phyloP scores from a whole-genome alignment of 306 rosid genomes.

The Hippophae gyantsensis region DNA sequence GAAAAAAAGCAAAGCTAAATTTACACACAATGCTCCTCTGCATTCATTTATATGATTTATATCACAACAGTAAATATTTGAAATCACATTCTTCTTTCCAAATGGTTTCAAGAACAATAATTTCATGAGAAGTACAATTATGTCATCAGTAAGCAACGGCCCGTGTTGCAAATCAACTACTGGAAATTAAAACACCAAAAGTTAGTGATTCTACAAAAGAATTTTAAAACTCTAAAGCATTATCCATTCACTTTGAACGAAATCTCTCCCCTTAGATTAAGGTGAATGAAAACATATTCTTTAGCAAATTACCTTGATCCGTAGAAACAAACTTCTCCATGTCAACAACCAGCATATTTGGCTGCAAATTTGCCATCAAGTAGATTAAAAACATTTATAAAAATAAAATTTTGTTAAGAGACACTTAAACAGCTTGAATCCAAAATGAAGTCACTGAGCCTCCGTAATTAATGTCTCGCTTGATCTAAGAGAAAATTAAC shows the following conservation, averaged over 20 bases:
- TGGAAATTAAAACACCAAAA: no score
- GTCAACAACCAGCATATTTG: conserved; percentile 96
- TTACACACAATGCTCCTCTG: no score
- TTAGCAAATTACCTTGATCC: conserved; percentile 39
- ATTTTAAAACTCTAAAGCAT: no score
- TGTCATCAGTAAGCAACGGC: no score
- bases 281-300: not conserved
- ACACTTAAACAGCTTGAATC: conserved; percentile 8
- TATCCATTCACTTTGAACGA: not conserved
- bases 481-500: not conserved
- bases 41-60: no score
- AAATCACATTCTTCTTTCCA: no score
- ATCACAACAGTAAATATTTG: no score
- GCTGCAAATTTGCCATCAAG: conserved; percentile 49
- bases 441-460: not conserved
- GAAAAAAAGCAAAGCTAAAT: no score
- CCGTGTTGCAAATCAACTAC: no score
- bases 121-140: no score
- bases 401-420: not conserved
- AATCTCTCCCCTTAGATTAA: not conserved
- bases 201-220: no score
- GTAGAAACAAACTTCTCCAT: conserved; percentile 79
- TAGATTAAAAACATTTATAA: not conserved
- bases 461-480: not conserved
- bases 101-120: no score